Evolutionary conservation across 225 moss, liverwort and hornwort genomes (phyloP).

Genomic region (Lunularia cruciata): DNA sequence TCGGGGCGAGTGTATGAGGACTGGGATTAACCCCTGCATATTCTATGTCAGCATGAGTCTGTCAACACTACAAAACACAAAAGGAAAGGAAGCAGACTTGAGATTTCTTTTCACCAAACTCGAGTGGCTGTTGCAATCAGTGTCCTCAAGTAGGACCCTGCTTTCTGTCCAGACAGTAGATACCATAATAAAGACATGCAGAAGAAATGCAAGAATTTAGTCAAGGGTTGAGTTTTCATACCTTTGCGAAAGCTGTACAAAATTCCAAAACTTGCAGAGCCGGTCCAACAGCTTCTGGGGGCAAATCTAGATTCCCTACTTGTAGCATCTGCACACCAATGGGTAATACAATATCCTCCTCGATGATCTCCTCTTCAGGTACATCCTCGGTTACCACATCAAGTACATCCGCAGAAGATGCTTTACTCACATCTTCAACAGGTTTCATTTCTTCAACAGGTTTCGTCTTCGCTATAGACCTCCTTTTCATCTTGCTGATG

Average conservation of each 20-base stretch:
- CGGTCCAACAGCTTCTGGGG: slow-evolving; percentile 58
- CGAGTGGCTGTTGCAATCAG: too few relatives aligned
- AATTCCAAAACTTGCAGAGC: slow-evolving; percentile 78
- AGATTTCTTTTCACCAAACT: too few relatives aligned
- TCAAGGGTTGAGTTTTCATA: neutral
- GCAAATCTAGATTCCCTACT: slow-evolving; percentile 53
- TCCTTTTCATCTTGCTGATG: slow-evolving; percentile 11
- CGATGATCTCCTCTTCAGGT: slow-evolving; percentile 15
- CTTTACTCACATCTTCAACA: neutral
- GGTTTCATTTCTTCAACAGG: neutral
- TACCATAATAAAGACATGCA: too few relatives aligned
- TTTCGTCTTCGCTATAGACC: neutral
- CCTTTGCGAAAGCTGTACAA: slow-evolving; percentile 63
- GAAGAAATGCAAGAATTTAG: too few relatives aligned
- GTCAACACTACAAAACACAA: too few relatives aligned
- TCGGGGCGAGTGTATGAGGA: too few relatives aligned
- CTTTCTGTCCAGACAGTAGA: too few relatives aligned
- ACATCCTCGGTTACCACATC: neutral
- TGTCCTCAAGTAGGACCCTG: too few relatives aligned
- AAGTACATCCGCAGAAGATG: neutral
- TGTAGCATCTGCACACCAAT: slow-evolving; percentile 45
- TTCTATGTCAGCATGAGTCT: too few relatives aligned
- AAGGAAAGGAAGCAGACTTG: too few relatives aligned
- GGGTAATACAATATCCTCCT: slow-evolving; percentile 54
- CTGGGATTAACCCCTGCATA: too few relatives aligned